A percentile compares a stretch with the other conserved stretches of the same genome.
phyloP scores from a whole-genome alignment of 1,284 basidiomycete species.

The Exobasidium rhododendri region DNA sequence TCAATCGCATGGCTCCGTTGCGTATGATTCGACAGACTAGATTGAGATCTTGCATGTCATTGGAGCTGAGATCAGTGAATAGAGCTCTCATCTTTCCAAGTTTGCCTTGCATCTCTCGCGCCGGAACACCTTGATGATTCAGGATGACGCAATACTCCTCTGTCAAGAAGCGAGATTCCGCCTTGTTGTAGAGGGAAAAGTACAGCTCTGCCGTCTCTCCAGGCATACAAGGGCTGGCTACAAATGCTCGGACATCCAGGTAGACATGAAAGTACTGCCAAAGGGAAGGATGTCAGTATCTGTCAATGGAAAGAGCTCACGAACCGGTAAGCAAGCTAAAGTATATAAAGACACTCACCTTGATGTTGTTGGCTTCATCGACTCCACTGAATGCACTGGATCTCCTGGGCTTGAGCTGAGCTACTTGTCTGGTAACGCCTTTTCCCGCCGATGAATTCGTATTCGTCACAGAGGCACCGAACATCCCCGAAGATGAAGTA shows the following conservation, averaged over 20 bases:
- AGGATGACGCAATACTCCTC: slow-evolving; percentile 89
- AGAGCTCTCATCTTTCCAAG: slow-evolving; percentile 56
- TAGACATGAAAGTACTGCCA: slow-evolving; percentile 70
- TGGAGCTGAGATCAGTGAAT: slow-evolving; percentile 80
- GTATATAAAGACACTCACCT: too few relatives aligned
- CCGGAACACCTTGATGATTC: slow-evolving; percentile 83
- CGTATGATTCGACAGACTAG: slow-evolving; percentile 74
- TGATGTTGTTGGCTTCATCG: background rate
- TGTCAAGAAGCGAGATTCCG: slow-evolving; percentile 77
- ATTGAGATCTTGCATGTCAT: slow-evolving; percentile 67
- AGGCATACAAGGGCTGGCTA: slow-evolving; percentile 79
- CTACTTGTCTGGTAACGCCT: slow-evolving; percentile 1
- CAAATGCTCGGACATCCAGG: slow-evolving; percentile 84
- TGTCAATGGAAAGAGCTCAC: background rate
- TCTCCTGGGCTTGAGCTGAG: background rate
- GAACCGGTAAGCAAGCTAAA: too few relatives aligned
- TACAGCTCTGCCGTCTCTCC: slow-evolving; percentile 89
- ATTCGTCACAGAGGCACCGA: slow-evolving; percentile 13
- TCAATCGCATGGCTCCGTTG: slow-evolving; percentile 79
- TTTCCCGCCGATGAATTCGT: background rate
- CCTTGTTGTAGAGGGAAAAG: slow-evolving; percentile 86
- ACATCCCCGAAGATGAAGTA: slow-evolving; percentile 29
- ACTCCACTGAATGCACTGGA: background rate
- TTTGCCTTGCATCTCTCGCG: slow-evolving; percentile 61
- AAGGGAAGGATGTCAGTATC: slow-evolving; percentile 20